Conservation (phyloP, 192 early-diverging fungal genomes). For the Oehlia diaphana region DNA sequence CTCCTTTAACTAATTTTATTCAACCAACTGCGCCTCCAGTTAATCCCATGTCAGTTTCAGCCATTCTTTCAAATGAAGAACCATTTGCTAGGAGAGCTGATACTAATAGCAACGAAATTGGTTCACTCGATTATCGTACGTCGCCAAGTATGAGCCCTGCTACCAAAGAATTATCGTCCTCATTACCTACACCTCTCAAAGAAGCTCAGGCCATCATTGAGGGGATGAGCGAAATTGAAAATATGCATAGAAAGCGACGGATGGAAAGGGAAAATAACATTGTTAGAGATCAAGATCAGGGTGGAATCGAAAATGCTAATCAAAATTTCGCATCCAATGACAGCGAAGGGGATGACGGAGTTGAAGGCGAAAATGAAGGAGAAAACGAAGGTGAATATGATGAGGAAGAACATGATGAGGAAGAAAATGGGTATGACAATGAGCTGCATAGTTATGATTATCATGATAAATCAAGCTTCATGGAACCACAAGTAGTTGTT, state of each 20-base stretch:
- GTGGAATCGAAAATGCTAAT: neutral
- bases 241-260: neutral
- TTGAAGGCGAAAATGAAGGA: constrained; percentile 24
- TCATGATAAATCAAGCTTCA: neutral
- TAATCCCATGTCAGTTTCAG: constrained; percentile 5
- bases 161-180: neutral
- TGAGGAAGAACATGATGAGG: neutral
- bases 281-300: neutral
- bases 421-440: constrained; percentile 23
- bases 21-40: neutral
- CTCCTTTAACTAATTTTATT: neutral
- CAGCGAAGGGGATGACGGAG: neutral
- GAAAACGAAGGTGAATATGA: neutral
- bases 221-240: neutral
- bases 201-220: neutral
- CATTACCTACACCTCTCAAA: neutral
- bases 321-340: neutral
- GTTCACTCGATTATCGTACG: neutral
- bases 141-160: neutral
- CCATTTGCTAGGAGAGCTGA: constrained; percentile 13
- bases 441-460: neutral
- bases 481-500: constrained; percentile 35
- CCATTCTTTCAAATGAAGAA: constrained; percentile 16
- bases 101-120: constrained; percentile 11
- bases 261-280: neutral